Conservation (phyloP, 768 basidiomycete genomes). For the Lactarius evosmus region DNA sequence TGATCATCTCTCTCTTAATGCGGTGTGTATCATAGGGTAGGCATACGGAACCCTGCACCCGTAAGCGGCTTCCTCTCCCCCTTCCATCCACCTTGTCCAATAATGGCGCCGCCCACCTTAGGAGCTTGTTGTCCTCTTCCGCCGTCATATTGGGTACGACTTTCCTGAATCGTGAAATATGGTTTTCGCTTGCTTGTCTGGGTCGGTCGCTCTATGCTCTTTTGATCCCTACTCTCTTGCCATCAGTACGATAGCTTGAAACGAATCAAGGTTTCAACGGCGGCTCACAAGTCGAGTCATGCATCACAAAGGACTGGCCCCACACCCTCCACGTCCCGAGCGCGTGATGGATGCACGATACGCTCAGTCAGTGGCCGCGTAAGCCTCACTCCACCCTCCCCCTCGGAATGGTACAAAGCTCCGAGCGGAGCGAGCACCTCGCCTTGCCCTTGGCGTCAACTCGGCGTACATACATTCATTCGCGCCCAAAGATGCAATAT, state of each 20-base stretch:
- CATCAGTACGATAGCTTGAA: slow-evolving; percentile 1
- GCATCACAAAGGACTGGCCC: background rate
- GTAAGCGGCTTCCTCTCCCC: background rate
- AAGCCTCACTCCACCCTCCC: background rate
- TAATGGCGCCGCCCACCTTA: background rate
- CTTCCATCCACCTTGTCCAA: background rate
- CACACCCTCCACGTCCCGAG: background rate
- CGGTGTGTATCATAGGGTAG: background rate
- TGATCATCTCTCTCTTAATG: slow-evolving; percentile 7
- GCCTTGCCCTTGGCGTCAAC: background rate
- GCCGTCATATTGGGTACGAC: slow-evolving; percentile 9
- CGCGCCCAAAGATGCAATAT: background rate
- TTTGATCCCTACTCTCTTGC: background rate
- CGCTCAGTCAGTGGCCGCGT: background rate
- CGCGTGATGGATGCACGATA: background rate
- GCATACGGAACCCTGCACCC: background rate
- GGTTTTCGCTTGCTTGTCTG: background rate
- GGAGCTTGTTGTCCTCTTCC: background rate
- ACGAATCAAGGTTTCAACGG: slow-evolving; percentile 10
- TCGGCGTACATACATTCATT: background rate
- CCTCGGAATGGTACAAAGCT: slow-evolving; percentile 1
- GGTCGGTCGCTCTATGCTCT: background rate
- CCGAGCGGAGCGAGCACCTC: background rate
- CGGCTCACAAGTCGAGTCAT: slow-evolving; percentile 7
- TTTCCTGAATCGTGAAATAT: background rate